Conservation (phyloP, 805 yeast genomes). For the Scheffersomyces lignosus region DNA sequence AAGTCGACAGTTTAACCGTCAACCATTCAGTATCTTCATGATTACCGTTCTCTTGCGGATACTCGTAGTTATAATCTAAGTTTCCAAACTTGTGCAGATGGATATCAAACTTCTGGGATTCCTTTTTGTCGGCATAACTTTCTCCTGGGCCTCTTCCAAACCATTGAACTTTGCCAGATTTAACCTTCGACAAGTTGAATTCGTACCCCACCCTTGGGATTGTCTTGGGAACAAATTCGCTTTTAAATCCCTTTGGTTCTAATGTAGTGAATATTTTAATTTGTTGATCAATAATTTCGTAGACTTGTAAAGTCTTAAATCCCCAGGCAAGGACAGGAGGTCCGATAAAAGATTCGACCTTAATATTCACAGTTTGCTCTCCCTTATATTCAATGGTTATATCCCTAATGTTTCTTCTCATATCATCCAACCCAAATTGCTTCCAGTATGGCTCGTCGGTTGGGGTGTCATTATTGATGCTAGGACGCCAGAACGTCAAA, state of each 20-base stretch:
- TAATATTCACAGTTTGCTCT: slow-evolving; percentile 6
- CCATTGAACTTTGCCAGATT: slow-evolving; percentile 25
- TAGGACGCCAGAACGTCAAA: slow-evolving; percentile 29
- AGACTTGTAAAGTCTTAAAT: slow-evolving; percentile 10
- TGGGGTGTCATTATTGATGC: slow-evolving; percentile 23
- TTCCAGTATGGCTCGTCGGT: slow-evolving; percentile 25
- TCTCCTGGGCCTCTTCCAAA: slow-evolving; percentile 37
- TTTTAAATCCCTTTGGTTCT: slow-evolving; percentile 4
- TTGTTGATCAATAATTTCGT: slow-evolving; percentile 5
- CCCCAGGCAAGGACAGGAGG: slow-evolving; percentile 28
- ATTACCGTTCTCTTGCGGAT: slow-evolving; percentile 38
- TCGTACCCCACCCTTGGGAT: slow-evolving; percentile 37
- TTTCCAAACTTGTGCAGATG: slow-evolving; percentile 11
- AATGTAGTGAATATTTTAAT: slow-evolving; percentile 7
- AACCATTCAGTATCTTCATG: slow-evolving; percentile 31
- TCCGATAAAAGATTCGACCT: slow-evolving; percentile 15
- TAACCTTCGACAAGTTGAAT: slow-evolving; percentile 12
- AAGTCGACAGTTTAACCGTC: too few relatives aligned
- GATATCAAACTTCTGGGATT: slow-evolving; percentile 23
- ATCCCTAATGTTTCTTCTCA: slow-evolving; percentile 9
- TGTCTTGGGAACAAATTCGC: slow-evolving; percentile 14
- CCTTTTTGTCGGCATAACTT: slow-evolving; percentile 30
- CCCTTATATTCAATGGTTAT: slow-evolving; percentile 3
- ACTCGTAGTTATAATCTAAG: slow-evolving; percentile 26
- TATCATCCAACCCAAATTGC: slow-evolving; percentile 19